phyloP scores from a whole-genome alignment of 2,329 filamentous ascomycete species.

The Apiospora aurea region DNA sequence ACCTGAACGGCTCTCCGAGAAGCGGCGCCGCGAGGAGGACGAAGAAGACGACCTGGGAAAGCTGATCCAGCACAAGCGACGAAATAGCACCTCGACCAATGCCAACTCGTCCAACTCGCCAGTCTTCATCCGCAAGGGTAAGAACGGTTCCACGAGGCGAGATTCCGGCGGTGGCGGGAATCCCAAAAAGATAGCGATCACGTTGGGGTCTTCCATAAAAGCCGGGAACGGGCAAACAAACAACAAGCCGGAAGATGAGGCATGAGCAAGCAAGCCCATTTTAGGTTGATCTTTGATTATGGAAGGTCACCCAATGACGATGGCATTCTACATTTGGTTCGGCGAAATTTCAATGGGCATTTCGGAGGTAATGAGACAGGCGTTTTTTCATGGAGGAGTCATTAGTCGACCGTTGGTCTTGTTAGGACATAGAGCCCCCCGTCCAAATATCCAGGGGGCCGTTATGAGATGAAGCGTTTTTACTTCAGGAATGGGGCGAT shows the following conservation, averaged over 20 bases:
- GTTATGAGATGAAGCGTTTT: conserved; percentile 20
- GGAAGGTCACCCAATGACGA: conserved; percentile 6
- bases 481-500: conserved; percentile 17
- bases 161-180: conserved; percentile 48
- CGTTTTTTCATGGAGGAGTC: conserved; percentile 37
- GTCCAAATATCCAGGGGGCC: neutral
- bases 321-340: conserved; percentile 20
- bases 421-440: conserved; percentile 32
- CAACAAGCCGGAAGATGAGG: conserved; percentile 32
- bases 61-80: conserved; percentile 71
- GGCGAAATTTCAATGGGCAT: conserved; percentile 21
- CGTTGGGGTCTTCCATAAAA: conserved; percentile 56
- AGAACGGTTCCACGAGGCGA: conserved; percentile 50
- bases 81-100: conserved; percentile 62
- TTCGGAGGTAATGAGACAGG: conserved; percentile 36
- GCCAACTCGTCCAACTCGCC: conserved; percentile 47
- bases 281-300: conserved; percentile 6
- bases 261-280: conserved; percentile 28
- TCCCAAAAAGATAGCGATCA: conserved; percentile 66
- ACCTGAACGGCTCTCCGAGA: conserved; percentile 83
- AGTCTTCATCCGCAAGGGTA: conserved; percentile 54
- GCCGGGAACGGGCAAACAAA: conserved; percentile 33
- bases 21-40: conserved; percentile 89
- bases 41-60: conserved; percentile 93
- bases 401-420: conserved; percentile 32